Percentiles rank a stretch among this genome's conserved stretches.
Evolutionary conservation across 2,329 filamentous ascomycete genomes (phyloP).

Genomic region (Ascochyta lentis): DNA sequence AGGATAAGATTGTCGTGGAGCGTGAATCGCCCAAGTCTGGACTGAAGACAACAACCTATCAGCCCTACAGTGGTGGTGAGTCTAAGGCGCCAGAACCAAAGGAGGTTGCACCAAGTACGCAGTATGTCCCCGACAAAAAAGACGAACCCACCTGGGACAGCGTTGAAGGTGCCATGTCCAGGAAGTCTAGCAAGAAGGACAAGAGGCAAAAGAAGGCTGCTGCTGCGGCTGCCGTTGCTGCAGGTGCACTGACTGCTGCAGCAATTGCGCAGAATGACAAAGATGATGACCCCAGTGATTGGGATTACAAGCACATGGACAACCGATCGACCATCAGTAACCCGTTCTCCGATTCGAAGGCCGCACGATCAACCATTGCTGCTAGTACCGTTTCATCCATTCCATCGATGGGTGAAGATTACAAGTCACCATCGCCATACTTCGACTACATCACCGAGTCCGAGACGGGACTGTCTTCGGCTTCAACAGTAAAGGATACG

Average conservation of each 20-base stretch:
- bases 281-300: conserved; percentile 16
- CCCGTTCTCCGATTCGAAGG: conserved; percentile 38
- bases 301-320: conserved; percentile 23
- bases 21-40: conserved; percentile 42
- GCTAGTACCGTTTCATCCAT: conserved; percentile 29
- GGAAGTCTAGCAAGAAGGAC: conserved; percentile 42
- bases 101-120: conserved; percentile 39
- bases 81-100: conserved; percentile 20
- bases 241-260: conserved; percentile 29
- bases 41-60: conserved; percentile 35
- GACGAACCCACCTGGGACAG: conserved; percentile 33
- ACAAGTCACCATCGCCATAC: conserved; percentile 49
- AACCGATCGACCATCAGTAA: conserved; percentile 34
- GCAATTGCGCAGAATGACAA: conserved; percentile 29
- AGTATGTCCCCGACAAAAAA: conserved; percentile 37
- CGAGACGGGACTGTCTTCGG: conserved; percentile 30
- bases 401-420: conserved; percentile 25
- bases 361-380: conserved; percentile 28
- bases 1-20: conserved; percentile 51
- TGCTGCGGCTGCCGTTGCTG: conserved; percentile 25
- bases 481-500: conserved; percentile 27
- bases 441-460: conserved; percentile 53
- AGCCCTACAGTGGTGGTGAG: conserved; percentile 39
- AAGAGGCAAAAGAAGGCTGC: conserved; percentile 39
- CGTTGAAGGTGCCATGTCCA: conserved; percentile 30